Evolutionary conservation across 352 stramenopile genomes (phyloP).

Genomic region (Phytopythium delawarense): DNA sequence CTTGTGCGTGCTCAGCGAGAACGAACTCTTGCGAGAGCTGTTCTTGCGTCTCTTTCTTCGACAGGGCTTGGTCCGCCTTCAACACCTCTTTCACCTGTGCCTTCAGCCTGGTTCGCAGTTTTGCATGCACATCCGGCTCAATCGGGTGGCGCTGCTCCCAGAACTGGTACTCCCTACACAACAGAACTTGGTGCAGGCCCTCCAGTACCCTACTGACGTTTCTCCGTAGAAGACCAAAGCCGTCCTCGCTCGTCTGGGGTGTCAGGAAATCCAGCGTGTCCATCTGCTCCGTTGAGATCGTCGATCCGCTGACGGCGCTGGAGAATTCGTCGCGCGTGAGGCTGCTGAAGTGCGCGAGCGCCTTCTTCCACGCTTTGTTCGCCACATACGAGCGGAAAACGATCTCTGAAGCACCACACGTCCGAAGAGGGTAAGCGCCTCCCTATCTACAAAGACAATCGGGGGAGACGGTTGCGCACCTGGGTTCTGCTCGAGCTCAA

Average conservation of each 20-base stretch:
- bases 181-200: slow-evolving; percentile 56
- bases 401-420: slow-evolving; percentile 34
- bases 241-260: slow-evolving; percentile 57
- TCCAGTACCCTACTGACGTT: slow-evolving; percentile 73
- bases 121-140: slow-evolving; percentile 49
- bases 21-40: slow-evolving; percentile 40
- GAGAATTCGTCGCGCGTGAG: slow-evolving; percentile 48
- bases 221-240: slow-evolving; percentile 72
- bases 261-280: slow-evolving; percentile 39
- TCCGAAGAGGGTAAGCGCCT: slow-evolving; percentile 3
- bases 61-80: slow-evolving; percentile 17
- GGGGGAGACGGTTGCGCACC: slow-evolving; percentile 21
- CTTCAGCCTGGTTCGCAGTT: slow-evolving; percentile 48
- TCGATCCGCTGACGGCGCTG: slow-evolving; percentile 19
- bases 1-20: slow-evolving; percentile 34
- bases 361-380: slow-evolving; percentile 82
- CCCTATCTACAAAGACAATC: background rate
- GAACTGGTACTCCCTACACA: slow-evolving; percentile 77
- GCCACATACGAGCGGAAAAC: slow-evolving; percentile 75
- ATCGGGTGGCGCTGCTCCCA: slow-evolving; percentile 79
- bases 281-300: slow-evolving; percentile 15
- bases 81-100: slow-evolving; percentile 54
- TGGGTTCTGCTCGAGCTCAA: slow-evolving; percentile 50
- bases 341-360: slow-evolving; percentile 63
- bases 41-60: slow-evolving; percentile 41